phyloP scores from a whole-genome alignment of 768 basidiomycete species.

The Rhodotorula babjevae region DNA sequence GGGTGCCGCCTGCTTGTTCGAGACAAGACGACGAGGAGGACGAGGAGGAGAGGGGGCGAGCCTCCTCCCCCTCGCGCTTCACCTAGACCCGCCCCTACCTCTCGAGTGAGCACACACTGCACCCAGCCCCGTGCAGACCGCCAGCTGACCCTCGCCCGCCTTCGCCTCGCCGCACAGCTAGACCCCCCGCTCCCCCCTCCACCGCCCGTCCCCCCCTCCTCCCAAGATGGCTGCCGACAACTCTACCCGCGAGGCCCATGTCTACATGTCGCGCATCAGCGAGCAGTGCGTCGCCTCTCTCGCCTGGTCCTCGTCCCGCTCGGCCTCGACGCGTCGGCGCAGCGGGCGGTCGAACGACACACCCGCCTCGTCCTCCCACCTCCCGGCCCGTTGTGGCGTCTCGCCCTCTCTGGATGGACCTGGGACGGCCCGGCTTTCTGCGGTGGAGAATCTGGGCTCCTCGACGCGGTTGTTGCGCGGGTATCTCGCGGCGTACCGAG shows the following conservation, averaged over 20 bases:
- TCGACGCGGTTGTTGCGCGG: neutral
- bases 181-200: too few relatives aligned
- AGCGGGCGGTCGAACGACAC: neutral
- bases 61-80: too few relatives aligned
- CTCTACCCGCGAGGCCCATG: slow-evolving; percentile 22
- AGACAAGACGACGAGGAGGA: too few relatives aligned
- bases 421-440: too few relatives aligned
- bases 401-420: neutral
- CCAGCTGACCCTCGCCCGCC: neutral
- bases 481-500: too few relatives aligned
- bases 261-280: slow-evolving; percentile 39
- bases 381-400: neutral
- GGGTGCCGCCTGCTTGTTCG: too few relatives aligned
- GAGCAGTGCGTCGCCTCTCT: slow-evolving; percentile 26
- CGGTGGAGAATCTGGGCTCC: too few relatives aligned
- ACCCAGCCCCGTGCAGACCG: neutral
- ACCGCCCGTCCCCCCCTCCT: too few relatives aligned
- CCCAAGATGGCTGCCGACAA: slow-evolving; percentile 18
- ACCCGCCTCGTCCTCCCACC: neutral
- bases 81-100: too few relatives aligned
- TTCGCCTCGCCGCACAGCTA: neutral
- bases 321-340: neutral
- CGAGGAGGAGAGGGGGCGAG: too few relatives aligned
- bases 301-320: neutral
- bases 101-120: too few relatives aligned